Base-by-base conservation (phyloP, 805 yeast species). In the Grigorovia yakushimaensis region DNA sequence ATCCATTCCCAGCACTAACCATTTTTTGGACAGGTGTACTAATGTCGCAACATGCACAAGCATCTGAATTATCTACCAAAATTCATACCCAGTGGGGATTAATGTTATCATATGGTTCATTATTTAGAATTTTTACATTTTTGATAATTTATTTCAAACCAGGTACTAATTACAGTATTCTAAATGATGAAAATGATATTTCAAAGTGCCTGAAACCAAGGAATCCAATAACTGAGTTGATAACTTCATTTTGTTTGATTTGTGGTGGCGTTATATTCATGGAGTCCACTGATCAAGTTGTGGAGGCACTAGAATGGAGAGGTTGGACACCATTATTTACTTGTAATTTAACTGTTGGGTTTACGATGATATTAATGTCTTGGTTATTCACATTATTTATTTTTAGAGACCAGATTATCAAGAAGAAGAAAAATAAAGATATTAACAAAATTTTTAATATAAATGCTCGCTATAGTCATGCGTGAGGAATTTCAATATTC, bases 21-120 rank as follows among this genome's bases (percentile, higher is more conserved):
- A 85, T 93, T 33, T 93, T 86, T 68, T 93, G 96, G 95, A 93
- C 98, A 1, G 98, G 98, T 24, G 74, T 83, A 13, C 73, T 93
- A 51, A 93, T 93, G 98, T 88, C 97, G 1, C 87, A 84, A 65
- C 98, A 93, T 66, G 81, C 79, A 38, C 98, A 93, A 66, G 84
- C 89, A 5, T 82, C 93, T 1, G 71, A 63, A 46, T 73, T 84
- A 30, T 81, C 96, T 2, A 88, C 97, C 2, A 71, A 67, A 17
- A 77, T 93, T 51, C 98, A 93, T 64, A 69, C 76, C 46, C 97
- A 88, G 67, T 93, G 98, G 98, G 98, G 98, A 7, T 73, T 76
- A 49, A 66, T 93, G 58, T 73, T 93, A 49, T 76, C 89, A n/a
- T 76, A 78, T 54, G 98, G 88, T 1, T 84, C 96, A 2, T 74